phyloP scores from a whole-genome alignment of 306 rosid genomes.

The Psophocarpus tetragonolobus region DNA sequence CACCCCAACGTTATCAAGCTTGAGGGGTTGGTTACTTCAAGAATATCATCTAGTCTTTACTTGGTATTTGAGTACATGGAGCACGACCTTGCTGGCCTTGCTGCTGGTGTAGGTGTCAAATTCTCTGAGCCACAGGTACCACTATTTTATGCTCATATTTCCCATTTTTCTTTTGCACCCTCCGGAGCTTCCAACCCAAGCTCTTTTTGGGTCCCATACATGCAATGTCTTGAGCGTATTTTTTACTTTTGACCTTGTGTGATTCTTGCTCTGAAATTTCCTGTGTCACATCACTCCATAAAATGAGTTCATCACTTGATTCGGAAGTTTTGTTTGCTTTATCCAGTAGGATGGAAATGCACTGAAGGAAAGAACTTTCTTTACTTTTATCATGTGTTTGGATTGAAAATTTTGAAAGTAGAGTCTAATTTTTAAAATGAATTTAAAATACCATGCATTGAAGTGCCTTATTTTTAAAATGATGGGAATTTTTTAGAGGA shows the following conservation, averaged over 20 bases:
- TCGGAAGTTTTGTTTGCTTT: neutral
- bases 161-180: neutral
- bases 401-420: neutral
- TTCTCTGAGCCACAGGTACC: conserved; percentile 85
- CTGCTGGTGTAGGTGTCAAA: conserved; percentile 59
- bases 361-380: neutral
- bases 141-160: conserved; percentile 25
- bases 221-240: neutral
- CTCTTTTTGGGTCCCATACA: neutral
- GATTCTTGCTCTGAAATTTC: neutral
- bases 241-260: neutral
- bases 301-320: neutral
- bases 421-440: neutral
- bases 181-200: neutral
- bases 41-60: conserved; percentile 87
- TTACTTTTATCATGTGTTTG: neutral
- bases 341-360: neutral
- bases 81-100: conserved; percentile 86
- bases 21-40: conserved; percentile 84
- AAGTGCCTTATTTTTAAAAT: neutral
- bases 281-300: conserved; percentile 6
- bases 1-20: conserved; percentile 94
- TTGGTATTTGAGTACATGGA: conserved; percentile 90
- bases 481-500: neutral
- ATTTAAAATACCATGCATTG: neutral